These are phyloP conservation scores for Senna siamea DNA, from an alignment of 306 rosid species.

Conservation along the genomic window DNA sequence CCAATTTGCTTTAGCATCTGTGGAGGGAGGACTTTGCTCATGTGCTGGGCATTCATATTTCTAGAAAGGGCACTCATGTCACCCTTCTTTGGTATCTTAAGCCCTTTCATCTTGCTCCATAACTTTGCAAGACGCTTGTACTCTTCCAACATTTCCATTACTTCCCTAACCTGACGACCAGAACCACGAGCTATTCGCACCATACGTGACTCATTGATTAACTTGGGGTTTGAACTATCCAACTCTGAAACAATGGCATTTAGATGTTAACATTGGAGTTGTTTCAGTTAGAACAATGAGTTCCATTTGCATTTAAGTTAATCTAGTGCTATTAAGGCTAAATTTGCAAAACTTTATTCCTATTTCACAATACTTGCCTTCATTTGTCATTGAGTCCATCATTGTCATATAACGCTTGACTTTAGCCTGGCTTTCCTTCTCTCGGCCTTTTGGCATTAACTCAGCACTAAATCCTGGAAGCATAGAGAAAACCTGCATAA, in stretches of 20 bases:
- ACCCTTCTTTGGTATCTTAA: constrained; percentile 85
- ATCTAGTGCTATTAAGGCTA: background rate
- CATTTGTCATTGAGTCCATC: constrained; percentile 99
- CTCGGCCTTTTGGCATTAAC: constrained; percentile 86
- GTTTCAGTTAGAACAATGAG: too few relatives aligned
- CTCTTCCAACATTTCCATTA: constrained; percentile 86
- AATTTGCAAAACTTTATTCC: background rate
- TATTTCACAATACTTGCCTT: constrained; percentile 54
- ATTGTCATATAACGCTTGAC: constrained; percentile 93
- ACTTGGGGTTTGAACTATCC: constrained; percentile 74
- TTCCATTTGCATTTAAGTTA: too few relatives aligned
- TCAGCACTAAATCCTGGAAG: constrained; percentile 82
- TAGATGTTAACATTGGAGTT: constrained; percentile 39
- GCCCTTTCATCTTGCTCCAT: constrained; percentile 83
- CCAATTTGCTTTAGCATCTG: constrained; percentile 89
- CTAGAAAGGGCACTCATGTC: constrained; percentile 72
- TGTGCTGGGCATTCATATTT: constrained; percentile 87
- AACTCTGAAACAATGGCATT: constrained; percentile 58
- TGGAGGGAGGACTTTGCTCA: too few relatives aligned
- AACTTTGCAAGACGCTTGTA: constrained; percentile 81
- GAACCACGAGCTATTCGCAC: constrained; percentile 87
- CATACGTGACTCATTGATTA: constrained; percentile 75
- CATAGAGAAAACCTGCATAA: constrained; percentile 73
- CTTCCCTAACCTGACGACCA: constrained; percentile 72
- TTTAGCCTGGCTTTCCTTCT: constrained; percentile 91